Evolutionary conservation across 305 asterid species (phyloP).

Genomic region (Solanum aculeatissimum): DNA sequence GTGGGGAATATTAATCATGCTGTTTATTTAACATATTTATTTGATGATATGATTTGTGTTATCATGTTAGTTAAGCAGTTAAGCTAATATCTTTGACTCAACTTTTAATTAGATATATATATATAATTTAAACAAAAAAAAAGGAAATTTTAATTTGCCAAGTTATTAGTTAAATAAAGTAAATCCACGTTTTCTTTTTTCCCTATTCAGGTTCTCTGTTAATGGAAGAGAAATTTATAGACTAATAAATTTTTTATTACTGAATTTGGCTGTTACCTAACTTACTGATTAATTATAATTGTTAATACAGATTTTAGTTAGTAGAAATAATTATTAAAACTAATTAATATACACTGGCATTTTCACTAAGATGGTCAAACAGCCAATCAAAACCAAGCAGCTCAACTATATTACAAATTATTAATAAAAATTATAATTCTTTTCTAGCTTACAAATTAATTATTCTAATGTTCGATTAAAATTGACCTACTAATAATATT

Average conservation of each 20-base stretch:
- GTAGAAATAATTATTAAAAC: neutral
- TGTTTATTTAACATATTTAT: neutral
- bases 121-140: neutral
- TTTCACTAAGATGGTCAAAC: neutral
- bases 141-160: neutral
- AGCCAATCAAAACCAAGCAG: neutral
- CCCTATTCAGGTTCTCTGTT: neutral
- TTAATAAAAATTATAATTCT: neutral
- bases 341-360: neutral
- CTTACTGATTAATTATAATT: neutral
- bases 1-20: no score
- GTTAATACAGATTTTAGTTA: neutral
- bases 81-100: neutral
- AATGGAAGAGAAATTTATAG: neutral
- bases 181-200: neutral
- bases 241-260: neutral
- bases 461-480: neutral
- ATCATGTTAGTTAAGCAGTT: neutral
- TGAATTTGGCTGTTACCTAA: neutral
- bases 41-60: neutral
- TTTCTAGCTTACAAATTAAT: neutral
- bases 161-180: neutral
- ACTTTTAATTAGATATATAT: neutral
- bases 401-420: neutral
- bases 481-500: neutral